Base-by-base conservation (phyloP, 441 rosid genomes). In the Melastoma candidum region DNA sequence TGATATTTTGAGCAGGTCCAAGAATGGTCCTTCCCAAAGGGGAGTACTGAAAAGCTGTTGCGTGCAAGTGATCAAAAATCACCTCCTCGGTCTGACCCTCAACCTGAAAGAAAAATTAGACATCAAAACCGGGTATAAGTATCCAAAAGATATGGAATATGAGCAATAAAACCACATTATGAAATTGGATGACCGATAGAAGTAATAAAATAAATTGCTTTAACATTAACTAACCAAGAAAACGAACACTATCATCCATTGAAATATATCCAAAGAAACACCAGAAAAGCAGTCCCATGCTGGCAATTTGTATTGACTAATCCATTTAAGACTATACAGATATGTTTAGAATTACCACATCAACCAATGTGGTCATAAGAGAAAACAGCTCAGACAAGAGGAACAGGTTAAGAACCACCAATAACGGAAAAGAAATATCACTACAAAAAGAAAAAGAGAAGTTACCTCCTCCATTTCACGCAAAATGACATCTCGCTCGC, bases 401-500 rank as follows among this genome's bases (percentile, higher is more conserved):
- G 27, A 10, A 32, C 12, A 14, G 8, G 12, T 11, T 26, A 49
- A 5, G 22, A n/a, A 39, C 44, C 11, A 2, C 7, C 44, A 59
- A 57, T 39, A 45, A 51, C 17, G 44, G n/a, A 41, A 51, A 14
- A 45, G 17, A 41, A 2, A 50, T 14, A 29, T 11, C 26, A 10
- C 43, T 24, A 12, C n/a, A 8, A 12, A 27, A 4, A 32, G 26
- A 46, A 12, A 54, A 44, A 11, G 24, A 27, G 2, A 48, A 48
- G 7, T 54, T 51, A 93, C 99, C 99, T 89, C 99, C 56, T 89
- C 83, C 99, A 93, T 94, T 74, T 94, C 99, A 66, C 97, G 80
- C 41, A 85, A 70, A 73, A 94, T 94, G 6, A 89, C 99, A 55
- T 85, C 94, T 10, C 97, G 74, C 61, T 94, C 99, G 3, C 97